Conservation (phyloP, 148 eudicot genomes). For the Dianthus caryophyllus region DNA sequence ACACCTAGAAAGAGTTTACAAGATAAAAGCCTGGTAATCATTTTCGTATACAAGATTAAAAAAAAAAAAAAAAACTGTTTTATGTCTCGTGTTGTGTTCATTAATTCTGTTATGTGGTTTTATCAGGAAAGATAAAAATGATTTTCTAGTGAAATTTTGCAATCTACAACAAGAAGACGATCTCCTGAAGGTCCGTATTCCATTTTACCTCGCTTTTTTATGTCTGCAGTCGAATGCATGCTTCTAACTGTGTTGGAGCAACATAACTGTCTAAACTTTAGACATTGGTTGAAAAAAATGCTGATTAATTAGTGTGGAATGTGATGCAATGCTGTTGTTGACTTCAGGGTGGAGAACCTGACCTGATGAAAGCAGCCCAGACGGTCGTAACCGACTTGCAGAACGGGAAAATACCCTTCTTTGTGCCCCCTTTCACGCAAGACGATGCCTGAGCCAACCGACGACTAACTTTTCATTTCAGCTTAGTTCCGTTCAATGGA, state of each 20-base stretch:
- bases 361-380: slow-evolving; percentile 74
- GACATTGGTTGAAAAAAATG: not conserved
- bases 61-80: too few relatives aligned
- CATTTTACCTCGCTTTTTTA: not conserved
- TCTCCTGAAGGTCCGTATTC: slow-evolving; percentile 56
- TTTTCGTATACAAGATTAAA: not conserved
- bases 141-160: slow-evolving; percentile 81
- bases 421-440: slow-evolving; percentile 66
- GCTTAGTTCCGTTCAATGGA: too few relatives aligned
- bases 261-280: not conserved
- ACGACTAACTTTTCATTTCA: too few relatives aligned
- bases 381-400: slow-evolving; percentile 94
- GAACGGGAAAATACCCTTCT: slow-evolving; percentile 93
- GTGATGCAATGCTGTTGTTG: slow-evolving; percentile 7
- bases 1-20: slow-evolving; percentile 77
- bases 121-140: slow-evolving; percentile 76
- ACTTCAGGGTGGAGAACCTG: slow-evolving; percentile 88
- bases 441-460: too few relatives aligned
- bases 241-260: not conserved
- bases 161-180: slow-evolving; percentile 60
- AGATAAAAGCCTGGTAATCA: slow-evolving; percentile 61
- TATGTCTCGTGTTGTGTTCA: too few relatives aligned
- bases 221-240: too few relatives aligned
- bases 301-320: not conserved
- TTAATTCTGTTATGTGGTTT: not conserved